phyloP scores from a whole-genome alignment of 768 basidiomycete genomes.

The Russula dissimulans region DNA sequence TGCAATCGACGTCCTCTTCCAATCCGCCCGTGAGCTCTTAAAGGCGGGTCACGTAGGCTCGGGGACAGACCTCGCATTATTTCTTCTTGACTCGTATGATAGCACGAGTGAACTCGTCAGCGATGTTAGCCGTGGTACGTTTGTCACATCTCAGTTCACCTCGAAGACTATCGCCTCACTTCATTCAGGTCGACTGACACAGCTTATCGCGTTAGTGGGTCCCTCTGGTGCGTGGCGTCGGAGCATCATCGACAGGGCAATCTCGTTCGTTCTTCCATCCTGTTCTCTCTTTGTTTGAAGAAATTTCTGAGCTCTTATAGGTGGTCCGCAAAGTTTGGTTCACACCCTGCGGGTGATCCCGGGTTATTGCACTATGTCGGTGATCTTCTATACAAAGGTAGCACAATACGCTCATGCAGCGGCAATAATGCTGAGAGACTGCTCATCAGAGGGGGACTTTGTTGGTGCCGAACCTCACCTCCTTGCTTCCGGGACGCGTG shows the following conservation, averaged over 20 bases:
- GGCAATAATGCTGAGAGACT: background rate
- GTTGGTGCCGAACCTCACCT: slow-evolving; percentile 74
- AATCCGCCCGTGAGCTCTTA: slow-evolving; percentile 77
- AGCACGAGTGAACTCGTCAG: slow-evolving; percentile 57
- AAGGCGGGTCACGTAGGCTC: slow-evolving; percentile 85
- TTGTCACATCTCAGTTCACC: background rate
- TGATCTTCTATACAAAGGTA: slow-evolving; percentile 79
- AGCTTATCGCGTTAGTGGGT: slow-evolving; percentile 83
- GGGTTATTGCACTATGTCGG: slow-evolving; percentile 86
- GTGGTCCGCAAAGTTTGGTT: slow-evolving; percentile 75
- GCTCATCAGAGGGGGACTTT: slow-evolving; percentile 57
- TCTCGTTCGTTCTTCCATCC: slow-evolving; percentile 53
- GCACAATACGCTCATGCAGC: background rate
- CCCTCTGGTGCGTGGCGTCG: slow-evolving; percentile 80
- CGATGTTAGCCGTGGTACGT: slow-evolving; percentile 75
- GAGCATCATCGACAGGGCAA: slow-evolving; percentile 73
- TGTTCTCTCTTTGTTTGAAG: slow-evolving; percentile 3
- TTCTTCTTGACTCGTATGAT: slow-evolving; percentile 80
- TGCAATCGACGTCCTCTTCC: slow-evolving; percentile 90
- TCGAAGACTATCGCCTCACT: background rate
- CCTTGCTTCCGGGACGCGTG: slow-evolving; percentile 77
- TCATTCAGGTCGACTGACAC: slow-evolving; percentile 68
- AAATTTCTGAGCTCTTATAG: slow-evolving; percentile 32
- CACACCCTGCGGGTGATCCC: slow-evolving; percentile 82
- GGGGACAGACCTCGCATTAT: slow-evolving; percentile 75